These are phyloP conservation scores for Stemphylium beticola DNA, from an alignment of 2,329 filamentous ascomycete species.

Conservation along the genomic window DNA sequence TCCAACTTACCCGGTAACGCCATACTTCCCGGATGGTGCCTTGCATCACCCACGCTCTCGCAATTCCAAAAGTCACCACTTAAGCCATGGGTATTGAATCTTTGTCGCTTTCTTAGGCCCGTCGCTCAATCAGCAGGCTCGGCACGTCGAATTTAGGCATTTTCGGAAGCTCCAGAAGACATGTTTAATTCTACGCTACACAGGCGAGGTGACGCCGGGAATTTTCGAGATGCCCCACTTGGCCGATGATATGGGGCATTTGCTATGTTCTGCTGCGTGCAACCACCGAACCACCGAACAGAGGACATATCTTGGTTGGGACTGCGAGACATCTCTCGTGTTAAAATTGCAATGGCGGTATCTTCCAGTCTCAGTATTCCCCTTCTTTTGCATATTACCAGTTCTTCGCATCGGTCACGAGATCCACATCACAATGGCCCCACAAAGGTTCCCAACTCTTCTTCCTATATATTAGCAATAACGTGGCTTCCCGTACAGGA, in stretches of 20 bases:
- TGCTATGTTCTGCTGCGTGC: not conserved
- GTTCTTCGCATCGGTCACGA: not conserved
- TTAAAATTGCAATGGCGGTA: too few species aligned
- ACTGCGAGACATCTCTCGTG: too few species aligned
- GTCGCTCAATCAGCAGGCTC: not conserved
- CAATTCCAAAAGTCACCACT: too few species aligned
- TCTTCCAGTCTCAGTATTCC: too few species aligned
- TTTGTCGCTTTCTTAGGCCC: too few species aligned
- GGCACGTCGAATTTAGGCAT: constrained; percentile 24
- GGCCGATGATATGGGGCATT: constrained; percentile 5
- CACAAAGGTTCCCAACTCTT: constrained; percentile 11
- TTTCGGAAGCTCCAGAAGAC: not conserved
- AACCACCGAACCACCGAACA: too few species aligned
- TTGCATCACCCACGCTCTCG: too few species aligned
- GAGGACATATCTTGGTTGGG: too few species aligned
- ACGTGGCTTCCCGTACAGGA: constrained; percentile 7
- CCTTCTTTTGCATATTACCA: not conserved
- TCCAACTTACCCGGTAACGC: too few species aligned
- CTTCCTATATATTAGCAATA: constrained; percentile 30
- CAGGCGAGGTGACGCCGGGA: constrained; percentile 9
- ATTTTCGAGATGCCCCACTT: constrained; percentile 23
- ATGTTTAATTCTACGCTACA: constrained; percentile 14
- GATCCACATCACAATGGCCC: constrained; percentile 4
- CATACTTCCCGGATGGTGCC: too few species aligned
- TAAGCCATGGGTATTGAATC: too few species aligned